Conservation (phyloP, 1,284 basidiomycete genomes). For the Rhodofomes roseus region DNA sequence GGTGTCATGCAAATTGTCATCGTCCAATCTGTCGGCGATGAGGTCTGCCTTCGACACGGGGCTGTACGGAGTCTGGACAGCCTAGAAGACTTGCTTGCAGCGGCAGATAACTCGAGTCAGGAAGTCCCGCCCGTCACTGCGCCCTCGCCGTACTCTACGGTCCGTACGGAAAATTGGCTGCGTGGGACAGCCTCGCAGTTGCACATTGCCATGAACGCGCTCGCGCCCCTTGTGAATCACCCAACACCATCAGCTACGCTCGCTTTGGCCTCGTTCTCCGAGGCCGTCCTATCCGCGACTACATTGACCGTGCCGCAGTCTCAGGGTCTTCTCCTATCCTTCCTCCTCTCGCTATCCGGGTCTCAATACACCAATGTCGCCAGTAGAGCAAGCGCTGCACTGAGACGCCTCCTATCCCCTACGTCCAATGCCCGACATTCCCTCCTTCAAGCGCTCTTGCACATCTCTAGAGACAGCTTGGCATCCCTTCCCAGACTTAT, state of each 20-base stretch:
- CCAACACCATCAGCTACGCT: constrained; percentile 59
- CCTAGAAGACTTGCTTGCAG: constrained; percentile 53
- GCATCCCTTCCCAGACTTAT: constrained; percentile 75
- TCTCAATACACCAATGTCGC: constrained; percentile 55
- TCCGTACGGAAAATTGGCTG: constrained; percentile 55
- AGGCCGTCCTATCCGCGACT: constrained; percentile 49
- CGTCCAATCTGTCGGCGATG: constrained; percentile 58
- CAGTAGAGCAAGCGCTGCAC: constrained; percentile 39
- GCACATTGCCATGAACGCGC: constrained; percentile 62
- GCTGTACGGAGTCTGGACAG: constrained; percentile 49
- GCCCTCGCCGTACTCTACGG: constrained; percentile 39
- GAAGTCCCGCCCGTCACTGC: constrained; percentile 2
- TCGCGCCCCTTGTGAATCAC: constrained; percentile 60
- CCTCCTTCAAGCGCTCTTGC: constrained; percentile 51
- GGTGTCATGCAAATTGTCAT: constrained; percentile 53
- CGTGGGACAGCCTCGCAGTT: constrained; percentile 63
- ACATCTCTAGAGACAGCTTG: constrained; percentile 60
- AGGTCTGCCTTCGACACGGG: constrained; percentile 60
- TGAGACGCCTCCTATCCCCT: constrained; percentile 44
- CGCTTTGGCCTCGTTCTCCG: constrained; percentile 54
- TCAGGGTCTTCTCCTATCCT: constrained; percentile 63
- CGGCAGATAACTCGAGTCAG: constrained; percentile 2
- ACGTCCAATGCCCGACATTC: constrained; percentile 38
- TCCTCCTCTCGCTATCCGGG: constrained; percentile 59
- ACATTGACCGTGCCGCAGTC: constrained; percentile 59